Percentiles rank a stretch among this genome's conserved stretches.
phyloP scores from a whole-genome alignment of 2,329 filamentous ascomycete species.

The Clonostachys chloroleuca region DNA sequence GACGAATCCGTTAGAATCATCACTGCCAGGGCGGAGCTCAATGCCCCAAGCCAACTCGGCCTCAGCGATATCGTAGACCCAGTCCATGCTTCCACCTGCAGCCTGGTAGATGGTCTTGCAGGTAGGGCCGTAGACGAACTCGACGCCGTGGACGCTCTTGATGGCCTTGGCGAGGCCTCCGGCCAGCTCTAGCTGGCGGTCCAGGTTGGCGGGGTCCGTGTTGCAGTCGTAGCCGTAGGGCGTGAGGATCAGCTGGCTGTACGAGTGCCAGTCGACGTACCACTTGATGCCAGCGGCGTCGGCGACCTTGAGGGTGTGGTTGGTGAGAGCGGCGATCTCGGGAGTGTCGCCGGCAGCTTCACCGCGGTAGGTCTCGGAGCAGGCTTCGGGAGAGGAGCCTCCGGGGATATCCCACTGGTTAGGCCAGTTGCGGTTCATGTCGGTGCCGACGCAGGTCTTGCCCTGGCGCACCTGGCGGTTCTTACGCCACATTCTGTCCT shows the following conservation, averaged over 20 bases:
- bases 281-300: slow-evolving; percentile 46
- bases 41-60: slow-evolving; percentile 34
- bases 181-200: slow-evolving; percentile 43
- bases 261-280: slow-evolving; percentile 63
- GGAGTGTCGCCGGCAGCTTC: slow-evolving; percentile 35
- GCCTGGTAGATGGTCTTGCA: slow-evolving; percentile 60
- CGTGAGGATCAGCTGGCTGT: slow-evolving; percentile 53
- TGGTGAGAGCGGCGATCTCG: slow-evolving; percentile 44
- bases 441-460: slow-evolving; percentile 42
- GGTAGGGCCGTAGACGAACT: slow-evolving; percentile 42
- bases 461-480: slow-evolving; percentile 40
- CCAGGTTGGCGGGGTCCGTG: slow-evolving; percentile 35
- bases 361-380: slow-evolving; percentile 43
- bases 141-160: slow-evolving; percentile 27
- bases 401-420: slow-evolving; percentile 45
- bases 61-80: slow-evolving; percentile 31
- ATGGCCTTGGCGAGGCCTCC: slow-evolving; percentile 45
- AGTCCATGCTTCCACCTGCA: slow-evolving; percentile 39
- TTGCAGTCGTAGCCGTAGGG: slow-evolving; percentile 58
- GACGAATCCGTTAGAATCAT: slow-evolving; percentile 33
- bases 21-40: slow-evolving; percentile 27
- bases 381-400: slow-evolving; percentile 46
- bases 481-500: slow-evolving; percentile 58
- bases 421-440: slow-evolving; percentile 59
- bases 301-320: slow-evolving; percentile 23